These are phyloP conservation scores for Lachnellula suecica DNA, from an alignment of 2,329 filamentous ascomycete species.

Conservation along the genomic window DNA sequence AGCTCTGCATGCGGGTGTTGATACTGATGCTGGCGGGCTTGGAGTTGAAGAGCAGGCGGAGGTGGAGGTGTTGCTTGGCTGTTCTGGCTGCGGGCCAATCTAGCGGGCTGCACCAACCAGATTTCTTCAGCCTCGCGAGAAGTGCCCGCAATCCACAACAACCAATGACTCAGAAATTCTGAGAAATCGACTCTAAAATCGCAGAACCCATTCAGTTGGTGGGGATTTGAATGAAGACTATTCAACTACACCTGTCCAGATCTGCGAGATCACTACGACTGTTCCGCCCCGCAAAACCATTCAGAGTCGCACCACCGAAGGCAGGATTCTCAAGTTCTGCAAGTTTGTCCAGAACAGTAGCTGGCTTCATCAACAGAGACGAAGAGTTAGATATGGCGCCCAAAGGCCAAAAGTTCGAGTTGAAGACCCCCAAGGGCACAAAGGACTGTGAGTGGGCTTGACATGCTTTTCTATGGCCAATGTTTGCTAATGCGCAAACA, in stretches of 20 bases:
- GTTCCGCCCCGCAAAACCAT: conserved; percentile 7
- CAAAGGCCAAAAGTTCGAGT: conserved; percentile 56
- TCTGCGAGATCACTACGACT: conserved; percentile 32
- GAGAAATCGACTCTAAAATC: conserved; percentile 11
- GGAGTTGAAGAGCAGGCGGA: neutral
- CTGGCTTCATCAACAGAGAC: conserved; percentile 10
- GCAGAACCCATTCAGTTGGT: conserved; percentile 13
- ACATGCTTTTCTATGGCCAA: conserved; percentile 4
- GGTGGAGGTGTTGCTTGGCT: neutral
- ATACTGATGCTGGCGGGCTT: neutral
- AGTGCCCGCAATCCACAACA: conserved; percentile 11
- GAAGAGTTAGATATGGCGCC: conserved; percentile 33
- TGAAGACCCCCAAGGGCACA: conserved; percentile 90
- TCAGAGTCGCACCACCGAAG: conserved; percentile 11
- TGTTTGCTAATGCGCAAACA: conserved; percentile 27
- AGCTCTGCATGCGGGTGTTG: conserved; percentile 47
- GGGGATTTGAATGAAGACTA: conserved; percentile 29
- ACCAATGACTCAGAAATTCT: conserved; percentile 30
- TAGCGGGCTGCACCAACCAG: conserved; percentile 9
- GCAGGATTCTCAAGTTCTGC: conserved; percentile 14
- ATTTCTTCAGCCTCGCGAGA: conserved; percentile 22
- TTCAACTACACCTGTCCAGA: conserved; percentile 23
- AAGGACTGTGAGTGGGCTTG: conserved; percentile 64
- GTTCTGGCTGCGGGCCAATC: neutral
- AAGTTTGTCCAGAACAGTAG: conserved; percentile 22